Evolutionary conservation across 495 filamentous ascomycete genomes (phyloP), one percentile per base, ranked within the genome.

Genomic region (Penicillium robsamsonii): DNA sequence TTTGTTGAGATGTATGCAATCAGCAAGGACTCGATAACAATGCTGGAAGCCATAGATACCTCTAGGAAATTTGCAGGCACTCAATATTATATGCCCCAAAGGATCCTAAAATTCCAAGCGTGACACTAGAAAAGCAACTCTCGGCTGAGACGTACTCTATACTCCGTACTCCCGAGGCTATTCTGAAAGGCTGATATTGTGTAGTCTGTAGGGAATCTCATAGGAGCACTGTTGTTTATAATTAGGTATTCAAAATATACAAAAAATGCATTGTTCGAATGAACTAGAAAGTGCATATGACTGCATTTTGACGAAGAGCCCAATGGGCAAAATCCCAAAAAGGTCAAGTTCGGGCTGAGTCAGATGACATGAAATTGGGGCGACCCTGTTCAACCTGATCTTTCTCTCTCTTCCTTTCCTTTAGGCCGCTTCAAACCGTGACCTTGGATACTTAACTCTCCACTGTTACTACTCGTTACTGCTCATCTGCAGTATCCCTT

Each of bases 291-390:
- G 7, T 5, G 10, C 48, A 17, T 4, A 51, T 40, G 48, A 38
- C 6, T 20, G 12, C 4, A 46, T 20, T 12, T 10, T 47, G n/a
- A 30, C 25, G 8, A 46, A 30, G 30, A 31, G 44, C 25, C 25
- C 45, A 31, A 31, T 18, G 4, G 41, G 12, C 15, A 31, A 47
- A 47, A 29, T 30, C 38, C 52, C 22, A 18, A 54, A 17, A 9
- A 30, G 30, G 13, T 4, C 42, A 45, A 46, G 22, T 27, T 54
- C 43, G 48, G 60, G 61, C 61, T 63, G 61, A 63, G 48, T 63
- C 61, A 63, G 61, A 54, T 46, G 42, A 46, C 51, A 30, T 46
- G 51, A 46, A 53, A 35, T 24, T 20, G 38, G 40, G 47, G 31
- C 47, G 41, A 45, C 44, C 29, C 42, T 47, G n/a, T 45, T 31